Percentiles rank a stretch among this genome's conserved stretches.
Conservation (phyloP, 192 early-diverging fungal genomes). For the Dimargaris xerosporica region DNA sequence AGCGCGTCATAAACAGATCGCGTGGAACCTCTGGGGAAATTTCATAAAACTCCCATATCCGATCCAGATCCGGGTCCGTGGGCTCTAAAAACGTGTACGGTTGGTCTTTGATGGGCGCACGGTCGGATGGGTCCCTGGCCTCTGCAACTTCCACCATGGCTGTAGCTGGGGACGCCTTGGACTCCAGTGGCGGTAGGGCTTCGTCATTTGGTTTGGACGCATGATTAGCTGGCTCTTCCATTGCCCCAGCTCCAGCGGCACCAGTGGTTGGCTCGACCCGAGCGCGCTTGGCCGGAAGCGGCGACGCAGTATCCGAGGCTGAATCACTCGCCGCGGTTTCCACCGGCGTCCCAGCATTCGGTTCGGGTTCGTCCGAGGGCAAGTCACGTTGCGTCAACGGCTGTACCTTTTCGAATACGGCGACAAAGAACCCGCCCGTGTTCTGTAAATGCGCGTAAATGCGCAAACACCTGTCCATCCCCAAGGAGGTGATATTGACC, state of each 20-base stretch:
- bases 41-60: constrained; percentile 61
- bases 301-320: constrained; percentile 6
- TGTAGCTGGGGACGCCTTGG: too few relatives aligned
- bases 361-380: constrained; percentile 13
- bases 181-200: too few relatives aligned
- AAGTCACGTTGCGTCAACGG: constrained; percentile 39
- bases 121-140: constrained; percentile 12
- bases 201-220: too few relatives aligned
- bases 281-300: constrained; percentile 13
- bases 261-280: constrained; percentile 14
- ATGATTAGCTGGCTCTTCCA: too few relatives aligned
- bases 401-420: constrained; percentile 79
- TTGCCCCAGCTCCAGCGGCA: not conserved
- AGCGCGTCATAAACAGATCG: constrained; percentile 78
- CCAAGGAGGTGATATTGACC: constrained; percentile 35
- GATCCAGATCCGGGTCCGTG: constrained; percentile 38
- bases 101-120: constrained; percentile 47
- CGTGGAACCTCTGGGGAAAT: constrained; percentile 56
- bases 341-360: constrained; percentile 11
- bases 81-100: constrained; percentile 72
- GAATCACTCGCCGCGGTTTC: constrained; percentile 11
- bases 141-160: too few relatives aligned
- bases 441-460: constrained; percentile 89
- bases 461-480: constrained; percentile 66
- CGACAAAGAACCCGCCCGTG: constrained; percentile 98